phyloP scores from a whole-genome alignment of 345 rosid species.

The Orychophragmus violaceus region DNA sequence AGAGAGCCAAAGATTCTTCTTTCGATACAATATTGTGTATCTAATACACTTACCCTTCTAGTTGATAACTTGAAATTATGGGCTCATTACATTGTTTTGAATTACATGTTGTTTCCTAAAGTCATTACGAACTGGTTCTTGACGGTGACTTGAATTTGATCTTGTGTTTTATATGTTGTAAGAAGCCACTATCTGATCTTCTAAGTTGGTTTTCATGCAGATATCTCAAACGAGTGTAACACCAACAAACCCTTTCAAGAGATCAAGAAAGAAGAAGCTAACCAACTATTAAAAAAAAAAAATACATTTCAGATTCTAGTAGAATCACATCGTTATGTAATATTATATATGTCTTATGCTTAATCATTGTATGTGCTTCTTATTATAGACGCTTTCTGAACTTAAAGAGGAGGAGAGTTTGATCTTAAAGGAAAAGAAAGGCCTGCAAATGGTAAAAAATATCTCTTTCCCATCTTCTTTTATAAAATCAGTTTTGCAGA shows the following conservation, averaged over 20 bases:
- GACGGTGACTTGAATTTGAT: background rate
- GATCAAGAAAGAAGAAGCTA: conserved; percentile 72
- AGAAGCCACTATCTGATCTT: background rate
- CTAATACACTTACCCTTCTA: no score
- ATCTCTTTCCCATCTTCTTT: background rate
- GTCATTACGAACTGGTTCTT: background rate
- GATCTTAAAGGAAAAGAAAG: conserved; percentile 49
- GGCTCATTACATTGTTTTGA: no score
- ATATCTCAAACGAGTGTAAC: conserved; percentile 29
- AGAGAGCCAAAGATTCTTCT: no score
- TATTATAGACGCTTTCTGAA: conserved; percentile 64
- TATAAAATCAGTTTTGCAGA: no score
- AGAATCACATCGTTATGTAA: no score
- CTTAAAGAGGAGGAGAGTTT: conserved; percentile 60
- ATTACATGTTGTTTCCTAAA: background rate
- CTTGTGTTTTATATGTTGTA: background rate
- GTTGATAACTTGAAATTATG: no score
- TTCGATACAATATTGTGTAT: no score
- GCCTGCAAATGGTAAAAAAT: conserved; percentile 43
- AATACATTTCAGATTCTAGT: no score
- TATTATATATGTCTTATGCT: background rate
- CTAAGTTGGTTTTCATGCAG: conserved; percentile 21
- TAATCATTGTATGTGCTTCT: conserved; percentile 5
- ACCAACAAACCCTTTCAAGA: conserved; percentile 36
- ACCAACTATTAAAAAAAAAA: background rate